Evolutionary conservation across 306 rosid species (phyloP).

Genomic region (Vigna angularis): DNA sequence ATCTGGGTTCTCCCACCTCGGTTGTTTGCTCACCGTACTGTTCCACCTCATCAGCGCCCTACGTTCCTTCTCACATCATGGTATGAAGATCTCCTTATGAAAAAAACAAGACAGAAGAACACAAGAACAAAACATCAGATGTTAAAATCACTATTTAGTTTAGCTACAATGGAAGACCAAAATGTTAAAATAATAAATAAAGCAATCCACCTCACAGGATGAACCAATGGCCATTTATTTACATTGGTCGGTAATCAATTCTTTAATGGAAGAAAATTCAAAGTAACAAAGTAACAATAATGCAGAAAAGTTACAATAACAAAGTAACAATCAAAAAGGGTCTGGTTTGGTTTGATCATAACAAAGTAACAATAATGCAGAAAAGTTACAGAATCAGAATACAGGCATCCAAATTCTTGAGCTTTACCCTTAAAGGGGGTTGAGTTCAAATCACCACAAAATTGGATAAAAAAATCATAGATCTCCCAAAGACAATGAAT

Average conservation of each 20-base stretch:
- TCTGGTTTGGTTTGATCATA: constrained; percentile 1
- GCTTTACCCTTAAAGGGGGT: background rate
- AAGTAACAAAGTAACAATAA: too few relatives aligned
- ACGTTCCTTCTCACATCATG: constrained; percentile 74
- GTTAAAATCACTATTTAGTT: background rate
- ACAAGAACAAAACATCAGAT: constrained; percentile 30
- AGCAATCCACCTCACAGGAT: background rate
- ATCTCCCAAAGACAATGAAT: background rate
- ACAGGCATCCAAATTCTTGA: constrained; percentile 14
- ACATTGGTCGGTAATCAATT: constrained; percentile 30
- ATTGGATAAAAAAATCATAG: constrained; percentile 27
- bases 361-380: constrained; percentile 33
- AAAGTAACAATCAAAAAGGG: constrained; percentile 33
- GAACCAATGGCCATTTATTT: constrained; percentile 2
- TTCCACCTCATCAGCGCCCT: constrained; percentile 65
- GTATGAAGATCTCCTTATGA: constrained; percentile 74
- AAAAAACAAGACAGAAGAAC: background rate
- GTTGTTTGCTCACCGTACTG: constrained; percentile 58
- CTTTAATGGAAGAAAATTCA: constrained; percentile 36
- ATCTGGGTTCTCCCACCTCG: constrained; percentile 87
- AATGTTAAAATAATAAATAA: background rate
- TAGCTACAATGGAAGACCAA: background rate
- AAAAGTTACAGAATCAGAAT: constrained; percentile 27
- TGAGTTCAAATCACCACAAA: constrained; percentile 19
- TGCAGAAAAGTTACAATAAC: too few relatives aligned